Percentiles rank a stretch among this genome's conserved stretches.
phyloP scores from a whole-genome alignment of 495 filamentous ascomycete genomes.

The Hypoxylon trugodes region DNA sequence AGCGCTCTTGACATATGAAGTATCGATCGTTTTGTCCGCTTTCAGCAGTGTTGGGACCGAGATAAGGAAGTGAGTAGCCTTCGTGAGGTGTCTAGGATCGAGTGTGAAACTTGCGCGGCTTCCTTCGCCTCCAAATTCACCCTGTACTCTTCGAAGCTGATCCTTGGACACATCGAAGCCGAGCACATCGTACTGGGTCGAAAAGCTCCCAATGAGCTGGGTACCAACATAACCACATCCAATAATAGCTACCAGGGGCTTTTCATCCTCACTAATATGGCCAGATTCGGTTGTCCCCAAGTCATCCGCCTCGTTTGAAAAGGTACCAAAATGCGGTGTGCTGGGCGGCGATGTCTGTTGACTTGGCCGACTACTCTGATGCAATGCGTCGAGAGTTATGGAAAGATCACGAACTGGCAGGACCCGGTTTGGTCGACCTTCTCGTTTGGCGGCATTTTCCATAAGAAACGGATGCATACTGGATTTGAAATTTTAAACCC shows the following conservation, averaged over 20 bases:
- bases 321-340: slow-evolving; percentile 19
- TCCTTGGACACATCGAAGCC: slow-evolving; percentile 47
- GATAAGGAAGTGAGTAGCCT: slow-evolving; percentile 49
- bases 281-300: slow-evolving; percentile 5
- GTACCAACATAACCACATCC: slow-evolving; percentile 51
- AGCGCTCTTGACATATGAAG: slow-evolving; percentile 42
- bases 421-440: slow-evolving; percentile 10
- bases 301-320: slow-evolving; percentile 5
- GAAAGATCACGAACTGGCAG: slow-evolving; percentile 6
- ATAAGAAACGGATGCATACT: slow-evolving; percentile 16
- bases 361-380: slow-evolving; percentile 11
- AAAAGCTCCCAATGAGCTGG: slow-evolving; percentile 45
- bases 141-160: slow-evolving; percentile 27
- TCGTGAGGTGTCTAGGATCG: slow-evolving; percentile 31
- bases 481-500: background rate
- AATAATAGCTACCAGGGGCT: slow-evolving; percentile 47
- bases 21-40: slow-evolving; percentile 45
- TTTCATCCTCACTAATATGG: slow-evolving; percentile 23
- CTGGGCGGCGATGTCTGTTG: slow-evolving; percentile 30
- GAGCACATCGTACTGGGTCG: slow-evolving; percentile 40
- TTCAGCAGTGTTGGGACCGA: slow-evolving; percentile 50
- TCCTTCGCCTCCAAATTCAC: slow-evolving; percentile 21
- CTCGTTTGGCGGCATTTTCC: slow-evolving; percentile 13
- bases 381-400: slow-evolving; percentile 9
- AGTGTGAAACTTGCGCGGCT: slow-evolving; percentile 37